A percentile compares a stretch with the other conserved stretches of the same genome.
Evolutionary conservation across 129 eudicot genomes (phyloP).

Genomic region (Flaveria brownii): DNA sequence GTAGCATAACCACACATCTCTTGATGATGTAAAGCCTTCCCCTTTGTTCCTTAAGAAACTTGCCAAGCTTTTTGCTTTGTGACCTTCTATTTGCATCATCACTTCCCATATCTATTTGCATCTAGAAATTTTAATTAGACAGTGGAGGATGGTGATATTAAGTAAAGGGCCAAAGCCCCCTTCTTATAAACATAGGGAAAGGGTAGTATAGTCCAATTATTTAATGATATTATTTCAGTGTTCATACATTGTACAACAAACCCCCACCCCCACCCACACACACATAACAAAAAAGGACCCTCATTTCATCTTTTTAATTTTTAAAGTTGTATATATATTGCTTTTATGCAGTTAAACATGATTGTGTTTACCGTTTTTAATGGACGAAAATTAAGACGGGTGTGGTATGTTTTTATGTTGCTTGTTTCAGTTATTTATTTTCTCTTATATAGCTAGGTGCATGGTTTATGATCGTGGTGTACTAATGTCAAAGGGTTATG

Average conservation of each 20-base stretch:
- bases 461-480: background rate
- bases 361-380: background rate
- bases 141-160: slow-evolving; percentile 13
- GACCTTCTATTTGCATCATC: slow-evolving; percentile 39
- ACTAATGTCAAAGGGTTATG: background rate
- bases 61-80: slow-evolving; percentile 44
- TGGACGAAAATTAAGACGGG: background rate
- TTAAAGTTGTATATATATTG: background rate
- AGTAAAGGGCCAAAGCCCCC: slow-evolving; percentile 22
- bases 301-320: background rate
- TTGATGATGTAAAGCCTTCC: slow-evolving; percentile 51
- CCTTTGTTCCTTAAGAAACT: slow-evolving; percentile 51
- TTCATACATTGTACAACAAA: slow-evolving; percentile 14
- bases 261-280: background rate
- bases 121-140: background rate
- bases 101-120: slow-evolving; percentile 27
- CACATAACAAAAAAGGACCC: background rate
- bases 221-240: background rate
- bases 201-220: slow-evolving; percentile 38
- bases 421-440: background rate
- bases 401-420: background rate
- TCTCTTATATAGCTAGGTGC: background rate
- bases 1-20: slow-evolving; percentile 59
- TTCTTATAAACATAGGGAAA: slow-evolving; percentile 28
- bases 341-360: background rate